Base-by-base conservation (phyloP, 2,329 filamentous ascomycete genomes). In the Didymella pomorum region DNA sequence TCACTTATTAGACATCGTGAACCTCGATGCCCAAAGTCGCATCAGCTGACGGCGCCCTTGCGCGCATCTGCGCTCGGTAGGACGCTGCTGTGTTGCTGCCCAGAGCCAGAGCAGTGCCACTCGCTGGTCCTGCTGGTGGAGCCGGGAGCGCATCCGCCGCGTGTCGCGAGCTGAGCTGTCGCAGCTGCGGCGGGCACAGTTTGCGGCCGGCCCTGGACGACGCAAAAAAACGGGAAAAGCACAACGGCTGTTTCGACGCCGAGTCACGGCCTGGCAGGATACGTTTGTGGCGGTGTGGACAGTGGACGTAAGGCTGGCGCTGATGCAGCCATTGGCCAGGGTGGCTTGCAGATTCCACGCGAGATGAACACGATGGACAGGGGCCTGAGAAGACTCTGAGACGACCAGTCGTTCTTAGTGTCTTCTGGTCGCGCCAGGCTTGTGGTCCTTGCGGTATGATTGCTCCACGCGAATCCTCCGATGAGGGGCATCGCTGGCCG, bases 271-370 rank as follows among this genome's bases (percentile, higher is more conserved):
- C 59, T 52, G 56, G 62, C 62, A 52, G 60, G 59, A 58, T 56
- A 47, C 54, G 26, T 52, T 61, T 64, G 65, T 69, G 64, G 71
- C 72, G 68, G 71, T 71, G 71, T 70, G 62, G 68, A 70, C 63
- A 52, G 41, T 49, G 11, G 56, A 60, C 42, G 52, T 75, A 76
- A 75, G 73, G 74, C 73, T 76, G 73, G 71, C 56, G 46, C 31
- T 46, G 56, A 33, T 67, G 68, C 71, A 69, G 66, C 65, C 56
- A 68, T 69, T 65, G 68, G 64, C 58, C 60, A 65, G 69, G 66
- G 66, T 66, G 63, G 67, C 69, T 69, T 72, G 71, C 70, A 72
- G 62, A 65, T 71, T 67, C 73, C 74, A 76, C 74, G 74, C 72
- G 73, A 76, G 72, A 72, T 71, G 61, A 65, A 68, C 62, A 67